These are phyloP conservation scores for Colletotrichum scovillei DNA, from an alignment of 2,329 filamentous ascomycete species.

Conservation along the genomic window DNA sequence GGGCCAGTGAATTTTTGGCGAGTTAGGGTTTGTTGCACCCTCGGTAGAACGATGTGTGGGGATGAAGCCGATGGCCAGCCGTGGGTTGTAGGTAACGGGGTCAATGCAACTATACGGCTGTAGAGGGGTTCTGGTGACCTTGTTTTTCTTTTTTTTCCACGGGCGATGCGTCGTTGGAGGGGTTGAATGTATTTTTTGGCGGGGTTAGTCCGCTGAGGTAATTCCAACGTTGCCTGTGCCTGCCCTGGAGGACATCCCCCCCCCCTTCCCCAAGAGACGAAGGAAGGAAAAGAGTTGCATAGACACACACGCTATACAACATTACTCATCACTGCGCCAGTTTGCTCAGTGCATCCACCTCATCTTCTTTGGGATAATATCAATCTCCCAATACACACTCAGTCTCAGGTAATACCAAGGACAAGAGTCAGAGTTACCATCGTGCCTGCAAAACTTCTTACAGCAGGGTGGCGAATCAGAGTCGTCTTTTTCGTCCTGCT, in stretches of 20 bases:
- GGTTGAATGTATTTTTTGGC: not conserved
- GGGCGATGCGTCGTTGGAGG: not conserved
- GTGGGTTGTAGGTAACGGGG: not conserved
- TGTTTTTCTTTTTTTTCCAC: not conserved
- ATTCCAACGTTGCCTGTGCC: not conserved
- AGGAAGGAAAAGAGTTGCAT: constrained; percentile 15
- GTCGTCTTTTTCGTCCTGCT: not conserved
- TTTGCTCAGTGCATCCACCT: not conserved
- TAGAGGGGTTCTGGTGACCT: constrained; percentile 14
- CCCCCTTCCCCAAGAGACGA: not conserved
- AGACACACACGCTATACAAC: constrained; percentile 28
- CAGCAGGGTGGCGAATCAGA: constrained; percentile 23
- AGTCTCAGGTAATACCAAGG: not conserved
- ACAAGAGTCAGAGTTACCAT: constrained; percentile 6
- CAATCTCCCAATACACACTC: not conserved
- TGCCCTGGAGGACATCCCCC: not conserved
- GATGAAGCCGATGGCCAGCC: not conserved
- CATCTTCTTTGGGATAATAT: not conserved
- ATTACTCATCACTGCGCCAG: constrained; percentile 15
- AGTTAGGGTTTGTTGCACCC: constrained; percentile 43
- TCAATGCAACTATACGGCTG: not conserved
- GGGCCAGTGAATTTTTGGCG: constrained; percentile 41
- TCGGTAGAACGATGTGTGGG: constrained; percentile 10
- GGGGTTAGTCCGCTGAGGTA: constrained; percentile 23
- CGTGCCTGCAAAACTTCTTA: not conserved